Percentiles rank a stretch among this genome's conserved stretches.
Evolutionary conservation across 2,329 filamentous ascomycete genomes (phyloP).

Genomic region (Hyphodiscus sp.): DNA sequence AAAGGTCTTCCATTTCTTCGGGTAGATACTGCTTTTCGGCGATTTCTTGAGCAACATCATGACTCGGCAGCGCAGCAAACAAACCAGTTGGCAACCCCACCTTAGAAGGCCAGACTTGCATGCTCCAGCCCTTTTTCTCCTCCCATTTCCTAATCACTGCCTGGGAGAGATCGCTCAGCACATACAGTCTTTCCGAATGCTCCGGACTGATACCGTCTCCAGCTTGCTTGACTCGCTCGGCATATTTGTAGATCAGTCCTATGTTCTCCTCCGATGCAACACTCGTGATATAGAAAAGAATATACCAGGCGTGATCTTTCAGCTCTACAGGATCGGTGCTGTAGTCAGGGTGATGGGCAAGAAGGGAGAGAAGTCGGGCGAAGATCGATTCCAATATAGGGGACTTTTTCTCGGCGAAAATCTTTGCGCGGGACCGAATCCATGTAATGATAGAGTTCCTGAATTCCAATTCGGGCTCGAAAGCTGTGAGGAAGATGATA

Average conservation of each 20-base stretch:
- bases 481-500: slow-evolving; percentile 83
- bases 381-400: slow-evolving; percentile 74
- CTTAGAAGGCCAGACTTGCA: slow-evolving; percentile 78
- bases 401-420: slow-evolving; percentile 52
- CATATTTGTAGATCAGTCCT: slow-evolving; percentile 82
- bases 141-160: slow-evolving; percentile 78
- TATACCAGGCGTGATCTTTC: slow-evolving; percentile 77
- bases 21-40: slow-evolving; percentile 81
- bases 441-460: slow-evolving; percentile 76
- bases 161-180: slow-evolving; percentile 81
- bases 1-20: slow-evolving; percentile 62
- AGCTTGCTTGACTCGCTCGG: slow-evolving; percentile 87
- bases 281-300: slow-evolving; percentile 79
- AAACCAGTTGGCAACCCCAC: slow-evolving; percentile 73
- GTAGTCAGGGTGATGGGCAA: slow-evolving; percentile 94
- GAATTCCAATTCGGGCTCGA: slow-evolving; percentile 72
- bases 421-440: slow-evolving; percentile 73
- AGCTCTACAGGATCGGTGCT: slow-evolving; percentile 59
- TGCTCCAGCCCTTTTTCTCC: slow-evolving; percentile 76
- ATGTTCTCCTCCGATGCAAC: slow-evolving; percentile 84
- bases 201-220: slow-evolving; percentile 67
- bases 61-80: slow-evolving; percentile 68
- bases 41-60: slow-evolving; percentile 75
- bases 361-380: slow-evolving; percentile 73
- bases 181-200: slow-evolving; percentile 70